Evolutionary conservation across 2,329 filamentous ascomycete species (phyloP).

Genomic region (Sporothrix dimorphospora): DNA sequence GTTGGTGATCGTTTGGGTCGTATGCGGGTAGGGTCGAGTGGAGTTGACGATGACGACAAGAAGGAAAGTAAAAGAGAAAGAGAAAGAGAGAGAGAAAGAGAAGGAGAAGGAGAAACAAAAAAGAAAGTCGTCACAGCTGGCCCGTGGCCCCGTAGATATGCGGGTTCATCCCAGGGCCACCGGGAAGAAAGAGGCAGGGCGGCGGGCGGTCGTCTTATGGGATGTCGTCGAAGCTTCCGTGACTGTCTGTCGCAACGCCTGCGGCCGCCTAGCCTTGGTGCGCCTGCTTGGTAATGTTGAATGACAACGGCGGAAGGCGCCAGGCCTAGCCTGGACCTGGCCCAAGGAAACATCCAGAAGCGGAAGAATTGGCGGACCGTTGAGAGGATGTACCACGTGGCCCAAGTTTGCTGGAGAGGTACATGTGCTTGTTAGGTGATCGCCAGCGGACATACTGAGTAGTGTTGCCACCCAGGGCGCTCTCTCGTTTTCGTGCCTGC

Average conservation of each 20-base stretch:
- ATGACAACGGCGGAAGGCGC: not conserved
- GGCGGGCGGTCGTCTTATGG: conserved; percentile 4
- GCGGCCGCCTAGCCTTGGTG: not conserved
- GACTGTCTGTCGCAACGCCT: not conserved
- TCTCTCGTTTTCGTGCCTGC: not conserved
- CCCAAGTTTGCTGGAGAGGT: too few species aligned
- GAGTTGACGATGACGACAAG: conserved; percentile 4
- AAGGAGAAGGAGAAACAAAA: not conserved
- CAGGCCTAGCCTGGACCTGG: not conserved
- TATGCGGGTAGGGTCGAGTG: not conserved
- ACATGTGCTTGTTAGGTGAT: not conserved
- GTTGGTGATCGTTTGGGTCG: not conserved
- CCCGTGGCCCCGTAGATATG: not conserved
- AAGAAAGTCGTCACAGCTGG: not conserved
- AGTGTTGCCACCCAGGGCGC: not conserved
- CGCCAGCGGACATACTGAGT: not conserved
- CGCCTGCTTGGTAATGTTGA: conserved; percentile 31
- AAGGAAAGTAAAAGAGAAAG: not conserved
- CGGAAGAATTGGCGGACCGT: conserved; percentile 11
- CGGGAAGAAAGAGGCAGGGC: not conserved
- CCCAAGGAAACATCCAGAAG: conserved; percentile 27
- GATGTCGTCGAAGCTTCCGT: conserved; percentile 29
- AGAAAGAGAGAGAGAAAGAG: not conserved
- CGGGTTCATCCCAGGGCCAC: not conserved
- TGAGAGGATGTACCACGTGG: not conserved